Evolutionary conservation across 2,329 filamentous ascomycete genomes (phyloP), one percentile per base, ranked within the genome.

Genomic region (Beauveria varroae): DNA sequence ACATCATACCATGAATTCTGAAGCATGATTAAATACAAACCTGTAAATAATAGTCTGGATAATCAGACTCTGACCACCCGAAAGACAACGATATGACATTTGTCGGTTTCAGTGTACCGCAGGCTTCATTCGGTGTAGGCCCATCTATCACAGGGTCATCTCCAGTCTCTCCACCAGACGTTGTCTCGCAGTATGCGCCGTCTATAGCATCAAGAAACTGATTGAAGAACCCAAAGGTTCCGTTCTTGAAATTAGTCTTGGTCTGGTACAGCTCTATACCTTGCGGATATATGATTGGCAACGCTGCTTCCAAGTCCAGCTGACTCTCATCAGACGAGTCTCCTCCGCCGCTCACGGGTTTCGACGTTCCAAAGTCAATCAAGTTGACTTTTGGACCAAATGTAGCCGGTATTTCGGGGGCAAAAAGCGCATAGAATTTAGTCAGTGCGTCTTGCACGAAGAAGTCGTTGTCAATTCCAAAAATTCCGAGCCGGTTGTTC

Each of bases 401-500:
- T 28, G 28, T 28, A 28, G 28, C 28, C 2, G 28, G 28, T 28
- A 28, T 28, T 9, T 28, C 28, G 28, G 28, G 28, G 8, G 28
- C 28, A 28, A 28, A 28, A 28, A 28, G 28, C 2, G 28, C 28
- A 8, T 28, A 28, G 28, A 28, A 28, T 7, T 3, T 28, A 1
- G 28, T 28, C 28, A 28, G 28, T 28, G 28, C 28, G 28, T 28
- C 28, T 28, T 28, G 28, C 8, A 28, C 28, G 28, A 28, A 28
- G 28, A 28, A 28, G 28, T 28, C 28, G 9, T 28, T 28, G 8
- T 72, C 65, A 10, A 73, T 71, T 63, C 78, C 73, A 60, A 76
- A 76, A 37, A 79, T 75, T 22, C 75, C 76, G 58, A 77, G 70
- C 54, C 71, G 69, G 64, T 78, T 78, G 46, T 68, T 67, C 3